Base-by-base conservation (phyloP, 805 yeast genomes). In the Pichia membranifaciens region DNA sequence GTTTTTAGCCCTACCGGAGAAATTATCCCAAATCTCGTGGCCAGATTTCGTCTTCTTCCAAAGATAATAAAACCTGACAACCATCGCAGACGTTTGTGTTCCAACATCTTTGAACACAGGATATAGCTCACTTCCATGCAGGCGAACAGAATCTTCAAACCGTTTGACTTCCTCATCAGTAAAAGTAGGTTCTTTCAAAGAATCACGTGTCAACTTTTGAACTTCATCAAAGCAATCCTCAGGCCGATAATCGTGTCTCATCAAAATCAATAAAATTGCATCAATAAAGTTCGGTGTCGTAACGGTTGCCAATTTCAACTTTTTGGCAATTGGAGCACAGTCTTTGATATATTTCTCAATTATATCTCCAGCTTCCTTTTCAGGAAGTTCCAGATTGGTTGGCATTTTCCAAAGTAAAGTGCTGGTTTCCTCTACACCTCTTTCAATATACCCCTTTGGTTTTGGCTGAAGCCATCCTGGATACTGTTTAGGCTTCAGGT, bases 1-100 rank as follows among this genome's bases (percentile, higher is more conserved):
- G 59, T 84, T 84, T 54, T 79, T 79, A 36, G 73, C 64, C 44
- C 95, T 66, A 0, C 93, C 95, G 38, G 80, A 81, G 59, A 67
- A 87, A 58, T 82, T 81, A 32, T 87, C 96, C 95, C 97, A 87
- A 16, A 88, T 84, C 37, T 62, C 59, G 52, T 76, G 81, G 0
- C 97, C 97, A 38, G 73, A 72, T 28, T 75, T 69, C 0, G 96
- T 84, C 62, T 90, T 90, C 65, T 90, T 90, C 98, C 98, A 91
- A 45, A 87, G 68, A 58, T 91, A 91, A 58, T 88, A 91, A 61
- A 74, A 89, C 48, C 97, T 67, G 1, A 91, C 98, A 52, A 89
- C 72, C 82, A 83, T 86, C 0, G 90, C 76, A 47, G 80, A 69
- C 0, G 88, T 70, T 56, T 86, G 95, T 0, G 89, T 75, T 28